Conservation (phyloP, 1,139 yeast genomes). For the Sugiyamaella castrensis region DNA sequence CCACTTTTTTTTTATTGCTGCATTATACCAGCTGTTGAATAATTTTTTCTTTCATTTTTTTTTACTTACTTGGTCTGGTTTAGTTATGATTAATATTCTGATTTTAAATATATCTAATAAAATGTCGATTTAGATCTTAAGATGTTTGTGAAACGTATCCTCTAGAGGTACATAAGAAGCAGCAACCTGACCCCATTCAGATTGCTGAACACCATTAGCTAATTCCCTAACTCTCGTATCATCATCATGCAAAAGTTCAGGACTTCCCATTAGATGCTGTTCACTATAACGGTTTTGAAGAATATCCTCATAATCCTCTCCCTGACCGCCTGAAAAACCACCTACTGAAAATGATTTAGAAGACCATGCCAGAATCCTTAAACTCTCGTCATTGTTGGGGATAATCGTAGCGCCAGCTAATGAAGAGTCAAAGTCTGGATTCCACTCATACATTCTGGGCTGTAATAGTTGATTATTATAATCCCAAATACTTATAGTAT, state of each 20-base stretch:
- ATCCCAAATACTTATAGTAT: slow-evolving; percentile 24
- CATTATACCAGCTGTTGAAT: too few relatives aligned
- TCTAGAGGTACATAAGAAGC: slow-evolving; percentile 19
- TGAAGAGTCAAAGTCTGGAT: slow-evolving; percentile 4
- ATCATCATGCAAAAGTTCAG: slow-evolving; percentile 21
- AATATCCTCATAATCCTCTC: background rate
- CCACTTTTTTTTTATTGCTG: too few relatives aligned
- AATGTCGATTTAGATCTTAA: slow-evolving; percentile 1
- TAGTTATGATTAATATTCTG: background rate
- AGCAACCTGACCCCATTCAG: slow-evolving; percentile 26
- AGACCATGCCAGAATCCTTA: slow-evolving; percentile 7
- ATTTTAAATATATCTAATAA: background rate
- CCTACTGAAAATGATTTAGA: slow-evolving; percentile 2
- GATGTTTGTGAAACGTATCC: slow-evolving; percentile 25
- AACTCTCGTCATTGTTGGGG: background rate
- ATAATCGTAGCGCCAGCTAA: slow-evolving; percentile 4
- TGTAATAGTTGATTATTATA: slow-evolving; percentile 3
- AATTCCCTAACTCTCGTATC: slow-evolving; percentile 25
- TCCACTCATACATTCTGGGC: slow-evolving; percentile 19
- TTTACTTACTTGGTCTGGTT: too few relatives aligned
- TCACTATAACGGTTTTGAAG: background rate
- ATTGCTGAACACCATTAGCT: slow-evolving; percentile 26
- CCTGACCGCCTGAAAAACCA: slow-evolving; percentile 1
- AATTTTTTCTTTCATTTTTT: too few relatives aligned
- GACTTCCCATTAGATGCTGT: background rate